phyloP scores from a whole-genome alignment of 2,329 filamentous ascomycete genomes.

The Colletotrichum sp. region DNA sequence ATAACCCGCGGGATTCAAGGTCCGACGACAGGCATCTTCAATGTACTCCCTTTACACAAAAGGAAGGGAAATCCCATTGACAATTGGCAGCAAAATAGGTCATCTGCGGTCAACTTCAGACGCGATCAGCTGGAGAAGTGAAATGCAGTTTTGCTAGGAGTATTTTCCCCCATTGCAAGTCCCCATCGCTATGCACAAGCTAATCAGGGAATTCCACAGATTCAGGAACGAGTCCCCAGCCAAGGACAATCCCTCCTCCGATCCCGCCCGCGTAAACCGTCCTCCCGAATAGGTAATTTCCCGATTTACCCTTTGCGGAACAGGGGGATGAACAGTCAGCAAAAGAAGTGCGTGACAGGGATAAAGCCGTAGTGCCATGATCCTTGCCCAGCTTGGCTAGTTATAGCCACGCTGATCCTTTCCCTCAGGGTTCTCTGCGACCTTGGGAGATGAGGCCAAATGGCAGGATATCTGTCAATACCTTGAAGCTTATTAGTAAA shows the following conservation, averaged over 20 bases:
- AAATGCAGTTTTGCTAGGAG: neutral
- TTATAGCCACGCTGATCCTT: too few species aligned
- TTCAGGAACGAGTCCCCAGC: neutral
- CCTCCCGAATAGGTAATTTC: conserved; percentile 3
- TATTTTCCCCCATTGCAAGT: neutral
- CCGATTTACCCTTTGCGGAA: neutral
- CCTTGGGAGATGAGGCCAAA: too few species aligned
- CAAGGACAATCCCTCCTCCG: conserved; percentile 11
- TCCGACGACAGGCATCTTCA: neutral
- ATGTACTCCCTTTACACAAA: neutral
- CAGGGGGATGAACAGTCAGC: neutral
- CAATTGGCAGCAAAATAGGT: neutral
- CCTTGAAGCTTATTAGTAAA: too few species aligned
- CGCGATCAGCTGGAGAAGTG: neutral
- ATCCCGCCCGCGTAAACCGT: neutral
- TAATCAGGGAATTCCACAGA: neutral
- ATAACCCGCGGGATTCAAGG: neutral
- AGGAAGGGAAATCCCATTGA: neutral
- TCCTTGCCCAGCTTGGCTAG: too few species aligned
- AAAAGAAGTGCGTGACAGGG: too few species aligned
- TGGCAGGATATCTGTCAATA: too few species aligned
- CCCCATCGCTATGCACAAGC: neutral
- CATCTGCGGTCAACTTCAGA: neutral
- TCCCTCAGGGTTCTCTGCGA: too few species aligned
- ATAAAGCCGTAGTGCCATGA: too few species aligned